A percentile compares a stretch with the other conserved stretches of the same genome.
phyloP scores from a whole-genome alignment of 2,329 filamentous ascomycete species.

The Aureobasidium melanogenum region DNA sequence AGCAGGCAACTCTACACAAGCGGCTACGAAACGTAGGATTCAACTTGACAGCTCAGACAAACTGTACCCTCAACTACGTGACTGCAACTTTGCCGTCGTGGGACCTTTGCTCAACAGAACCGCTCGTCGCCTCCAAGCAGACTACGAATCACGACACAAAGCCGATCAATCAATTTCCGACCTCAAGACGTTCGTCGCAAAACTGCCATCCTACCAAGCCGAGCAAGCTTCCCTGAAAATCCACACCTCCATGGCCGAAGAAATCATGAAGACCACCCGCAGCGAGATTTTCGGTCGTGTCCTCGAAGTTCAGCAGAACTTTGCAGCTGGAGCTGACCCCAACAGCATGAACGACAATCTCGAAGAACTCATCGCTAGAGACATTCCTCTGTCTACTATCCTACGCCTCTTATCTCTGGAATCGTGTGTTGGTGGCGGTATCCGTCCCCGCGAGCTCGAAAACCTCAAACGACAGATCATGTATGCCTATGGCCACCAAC shows the following conservation, averaged over 20 bases:
- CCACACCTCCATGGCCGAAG: constrained; percentile 85
- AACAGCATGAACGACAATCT: constrained; percentile 76
- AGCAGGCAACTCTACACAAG: constrained; percentile 47
- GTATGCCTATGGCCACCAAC: constrained; percentile 91
- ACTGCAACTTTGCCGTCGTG: constrained; percentile 92
- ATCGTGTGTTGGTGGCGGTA: constrained; percentile 79
- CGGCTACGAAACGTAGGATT: constrained; percentile 64
- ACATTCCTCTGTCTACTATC: constrained; percentile 70
- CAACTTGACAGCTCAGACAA: constrained; percentile 82
- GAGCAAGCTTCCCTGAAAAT: constrained; percentile 89
- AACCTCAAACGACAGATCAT: constrained; percentile 79
- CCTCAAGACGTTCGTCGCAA: constrained; percentile 89
- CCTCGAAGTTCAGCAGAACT: constrained; percentile 90
- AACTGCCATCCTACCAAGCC: constrained; percentile 82
- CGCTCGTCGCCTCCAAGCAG: constrained; percentile 72
- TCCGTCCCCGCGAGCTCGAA: constrained; percentile 83
- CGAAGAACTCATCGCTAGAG: constrained; percentile 87
- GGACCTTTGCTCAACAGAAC: constrained; percentile 83
- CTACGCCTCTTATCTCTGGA: constrained; percentile 83
- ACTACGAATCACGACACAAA: constrained; percentile 77
- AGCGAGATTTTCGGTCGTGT: constrained; percentile 81
- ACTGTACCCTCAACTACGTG: constrained; percentile 76
- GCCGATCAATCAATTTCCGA: constrained; percentile 81
- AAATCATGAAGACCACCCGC: constrained; percentile 87
- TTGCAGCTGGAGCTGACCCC: constrained; percentile 79